These are phyloP conservation scores for Ajuga chamaepitys DNA, from an alignment of 257 asterid species.

Conservation along the genomic window DNA sequence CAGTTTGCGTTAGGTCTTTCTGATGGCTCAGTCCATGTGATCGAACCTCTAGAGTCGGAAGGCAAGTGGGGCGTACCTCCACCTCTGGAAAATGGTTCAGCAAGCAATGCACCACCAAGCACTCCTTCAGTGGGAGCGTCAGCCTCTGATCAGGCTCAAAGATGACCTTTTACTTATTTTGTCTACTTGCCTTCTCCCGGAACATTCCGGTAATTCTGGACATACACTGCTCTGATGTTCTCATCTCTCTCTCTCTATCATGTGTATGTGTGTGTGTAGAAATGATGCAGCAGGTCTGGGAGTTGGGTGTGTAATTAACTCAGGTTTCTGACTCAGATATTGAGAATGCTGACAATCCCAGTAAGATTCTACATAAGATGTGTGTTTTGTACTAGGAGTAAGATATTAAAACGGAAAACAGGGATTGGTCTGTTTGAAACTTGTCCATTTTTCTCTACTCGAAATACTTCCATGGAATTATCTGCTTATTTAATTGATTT, in stretches of 20 bases:
- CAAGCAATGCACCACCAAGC: conserved; percentile 41
- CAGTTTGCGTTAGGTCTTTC: conserved; percentile 88
- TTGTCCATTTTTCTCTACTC: not conserved
- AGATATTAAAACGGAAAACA: not conserved
- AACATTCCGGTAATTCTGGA: not conserved
- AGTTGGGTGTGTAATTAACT: conserved; percentile 13
- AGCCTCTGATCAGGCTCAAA: conserved; percentile 58
- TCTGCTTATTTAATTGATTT: not conserved
- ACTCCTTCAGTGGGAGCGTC: conserved; percentile 41
- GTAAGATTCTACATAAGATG: conserved; percentile 1
- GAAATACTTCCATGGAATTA: not conserved
- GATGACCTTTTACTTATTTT: conserved; percentile 22
- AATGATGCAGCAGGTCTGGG: conserved; percentile 1
- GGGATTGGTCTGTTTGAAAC: not conserved
- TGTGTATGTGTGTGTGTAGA: not conserved
- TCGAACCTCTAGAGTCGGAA: conserved; percentile 84
- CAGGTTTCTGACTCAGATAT: conserved; percentile 1
- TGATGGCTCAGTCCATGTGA: conserved; percentile 80
- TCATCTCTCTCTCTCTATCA: not conserved
- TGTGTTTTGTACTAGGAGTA: conserved; percentile 5
- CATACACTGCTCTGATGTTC: not conserved
- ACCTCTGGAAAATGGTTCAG: conserved; percentile 61
- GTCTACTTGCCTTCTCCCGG: not conserved
- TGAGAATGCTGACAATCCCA: not conserved
- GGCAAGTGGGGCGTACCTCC: conserved; percentile 84